These are phyloP conservation scores for Acorus calamus DNA, from an alignment of 106 monocot genomes.

Conservation along the genomic window DNA sequence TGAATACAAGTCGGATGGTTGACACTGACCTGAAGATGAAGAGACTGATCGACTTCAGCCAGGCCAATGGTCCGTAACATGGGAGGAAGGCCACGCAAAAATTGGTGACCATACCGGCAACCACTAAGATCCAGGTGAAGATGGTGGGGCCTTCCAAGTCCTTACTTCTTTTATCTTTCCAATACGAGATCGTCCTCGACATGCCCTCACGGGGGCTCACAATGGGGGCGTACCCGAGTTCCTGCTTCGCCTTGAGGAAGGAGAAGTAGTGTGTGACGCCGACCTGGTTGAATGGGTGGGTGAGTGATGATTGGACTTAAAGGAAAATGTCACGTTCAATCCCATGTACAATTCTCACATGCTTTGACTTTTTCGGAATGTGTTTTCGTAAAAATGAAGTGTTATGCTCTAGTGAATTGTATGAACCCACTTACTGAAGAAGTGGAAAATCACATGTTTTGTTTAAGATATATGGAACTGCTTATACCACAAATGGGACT, in stretches of 20 bases:
- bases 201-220: conserved; percentile 62
- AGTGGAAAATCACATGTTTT: no score
- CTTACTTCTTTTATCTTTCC: conserved; percentile 62
- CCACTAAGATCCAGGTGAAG: conserved; percentile 31
- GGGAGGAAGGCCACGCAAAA: conserved; percentile 69
- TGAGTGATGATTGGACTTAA: no score
- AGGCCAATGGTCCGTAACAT: conserved; percentile 42
- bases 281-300: conserved; percentile 35
- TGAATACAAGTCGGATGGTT: conserved; percentile 36
- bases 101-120: conserved; percentile 40
- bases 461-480: no score
- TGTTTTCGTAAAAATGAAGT: no score
- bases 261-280: conserved; percentile 97
- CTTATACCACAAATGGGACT: no score
- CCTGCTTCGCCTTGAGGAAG: conserved; percentile 63
- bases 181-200: conserved; percentile 67
- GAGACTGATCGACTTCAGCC: conserved; percentile 15
- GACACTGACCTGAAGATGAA: conserved; percentile 53
- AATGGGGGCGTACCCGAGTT: conserved; percentile 86
- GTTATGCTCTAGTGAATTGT: no score
- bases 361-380: no score
- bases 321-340: no score
- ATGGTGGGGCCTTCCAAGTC: conserved; percentile 75
- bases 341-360: no score
- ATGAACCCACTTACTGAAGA: no score